Conservation (phyloP, 148 eudicot genomes). For the Vaccinium macrocarpon region DNA sequence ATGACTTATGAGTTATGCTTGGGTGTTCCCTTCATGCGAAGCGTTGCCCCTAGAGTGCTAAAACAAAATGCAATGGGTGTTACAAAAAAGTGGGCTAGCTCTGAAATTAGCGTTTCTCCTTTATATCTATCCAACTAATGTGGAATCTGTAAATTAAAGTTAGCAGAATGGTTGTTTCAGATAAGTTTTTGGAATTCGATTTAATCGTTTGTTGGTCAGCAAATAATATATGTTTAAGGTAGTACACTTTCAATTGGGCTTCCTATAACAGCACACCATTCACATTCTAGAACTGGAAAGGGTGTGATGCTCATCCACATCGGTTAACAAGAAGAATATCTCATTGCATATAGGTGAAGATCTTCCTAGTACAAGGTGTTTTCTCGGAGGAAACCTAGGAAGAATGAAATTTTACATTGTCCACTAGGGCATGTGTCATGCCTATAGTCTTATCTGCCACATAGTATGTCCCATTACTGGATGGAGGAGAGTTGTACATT, state of each 20-base stretch:
- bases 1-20: no score
- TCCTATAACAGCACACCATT: no score
- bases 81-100: neutral
- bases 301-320: neutral
- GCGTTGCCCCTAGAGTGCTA: no score
- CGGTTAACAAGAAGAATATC: neutral
- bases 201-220: neutral
- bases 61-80: no score
- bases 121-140: neutral
- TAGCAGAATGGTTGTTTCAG: neutral
- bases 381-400: no score
- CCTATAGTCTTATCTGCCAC: no score
- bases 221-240: neutral
- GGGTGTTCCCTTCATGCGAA: no score
- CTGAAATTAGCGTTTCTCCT: neutral
- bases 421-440: no score
- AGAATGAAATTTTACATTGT: no score
- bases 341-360: neutral
- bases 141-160: neutral
- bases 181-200: neutral
- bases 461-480: no score
- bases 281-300: constrained; percentile 4
- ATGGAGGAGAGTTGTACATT: no score
- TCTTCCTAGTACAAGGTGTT: neutral
- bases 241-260: neutral